Conservation (phyloP, 2,329 filamentous ascomycete species). For the Penicillium hesseltinei region DNA sequence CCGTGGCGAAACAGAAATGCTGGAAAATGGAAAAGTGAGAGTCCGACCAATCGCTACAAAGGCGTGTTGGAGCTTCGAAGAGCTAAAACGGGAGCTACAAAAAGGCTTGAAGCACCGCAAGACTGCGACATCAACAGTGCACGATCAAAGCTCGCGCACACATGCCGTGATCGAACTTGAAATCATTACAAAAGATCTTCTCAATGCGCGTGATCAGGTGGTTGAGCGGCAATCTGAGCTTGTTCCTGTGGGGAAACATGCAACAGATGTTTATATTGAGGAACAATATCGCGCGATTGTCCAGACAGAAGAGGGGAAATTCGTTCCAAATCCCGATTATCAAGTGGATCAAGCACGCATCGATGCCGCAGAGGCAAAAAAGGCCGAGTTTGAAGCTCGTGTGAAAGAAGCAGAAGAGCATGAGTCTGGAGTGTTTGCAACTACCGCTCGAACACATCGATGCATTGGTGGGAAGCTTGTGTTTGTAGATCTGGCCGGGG, state of each 20-base stretch:
- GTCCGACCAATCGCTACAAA: slow-evolving; percentile 38
- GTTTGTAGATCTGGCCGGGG: slow-evolving; percentile 49
- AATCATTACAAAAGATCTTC: slow-evolving; percentile 37
- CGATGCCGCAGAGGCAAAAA: slow-evolving; percentile 42
- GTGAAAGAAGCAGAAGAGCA: slow-evolving; percentile 38
- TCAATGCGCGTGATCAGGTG: slow-evolving; percentile 40
- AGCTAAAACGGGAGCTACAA: slow-evolving; percentile 31
- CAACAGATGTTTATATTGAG: slow-evolving; percentile 42
- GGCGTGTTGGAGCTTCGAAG: slow-evolving; percentile 36
- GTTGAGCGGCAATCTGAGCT: slow-evolving; percentile 46
- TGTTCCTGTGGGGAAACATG: slow-evolving; percentile 46
- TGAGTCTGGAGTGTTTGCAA: slow-evolving; percentile 26
- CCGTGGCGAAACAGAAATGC: slow-evolving; percentile 44
- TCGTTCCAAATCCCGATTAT: slow-evolving; percentile 36
- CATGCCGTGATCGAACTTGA: slow-evolving; percentile 47
- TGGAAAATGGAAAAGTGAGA: slow-evolving; percentile 43
- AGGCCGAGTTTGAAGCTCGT: slow-evolving; percentile 35
- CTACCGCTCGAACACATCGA: slow-evolving; percentile 14
- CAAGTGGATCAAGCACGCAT: slow-evolving; percentile 39
- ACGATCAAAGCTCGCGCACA: slow-evolving; percentile 48
- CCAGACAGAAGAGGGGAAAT: slow-evolving; percentile 33
- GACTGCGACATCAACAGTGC: slow-evolving; percentile 42
- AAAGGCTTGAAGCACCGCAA: slow-evolving; percentile 31
- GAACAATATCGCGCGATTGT: slow-evolving; percentile 37
- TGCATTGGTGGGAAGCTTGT: slow-evolving; percentile 45